Percentiles rank a stretch among this genome's conserved stretches.
Conservation (phyloP, 2,329 filamentous ascomycete species). For the Pseudogymnoascus sp. region DNA sequence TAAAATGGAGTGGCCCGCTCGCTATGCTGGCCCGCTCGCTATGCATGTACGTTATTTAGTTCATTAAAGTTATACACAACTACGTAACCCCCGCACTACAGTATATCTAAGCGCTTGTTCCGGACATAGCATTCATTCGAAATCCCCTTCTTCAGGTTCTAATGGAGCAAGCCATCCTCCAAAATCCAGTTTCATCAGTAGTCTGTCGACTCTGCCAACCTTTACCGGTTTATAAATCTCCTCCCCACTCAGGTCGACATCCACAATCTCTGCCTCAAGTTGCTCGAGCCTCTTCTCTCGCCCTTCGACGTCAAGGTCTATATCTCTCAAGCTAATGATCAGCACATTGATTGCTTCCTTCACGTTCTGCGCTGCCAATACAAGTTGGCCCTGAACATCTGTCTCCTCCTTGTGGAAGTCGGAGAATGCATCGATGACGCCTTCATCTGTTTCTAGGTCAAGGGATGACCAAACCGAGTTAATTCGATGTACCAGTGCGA, state of each 20-base stretch:
- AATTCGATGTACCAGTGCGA: conserved; percentile 67
- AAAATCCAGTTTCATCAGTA: conserved; percentile 83
- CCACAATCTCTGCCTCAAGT: conserved; percentile 24
- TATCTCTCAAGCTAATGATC: conserved; percentile 47
- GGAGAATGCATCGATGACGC: conserved; percentile 67
- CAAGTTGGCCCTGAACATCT: conserved; percentile 58
- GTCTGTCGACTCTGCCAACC: conserved; percentile 70
- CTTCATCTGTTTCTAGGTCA: conserved; percentile 75
- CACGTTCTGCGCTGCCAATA: conserved; percentile 55
- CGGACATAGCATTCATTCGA: neutral
- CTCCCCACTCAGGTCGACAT: conserved; percentile 33
- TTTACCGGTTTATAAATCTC: conserved; percentile 61
- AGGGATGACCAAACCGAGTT: conserved; percentile 69
- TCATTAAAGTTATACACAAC: neutral
- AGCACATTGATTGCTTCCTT: conserved; percentile 59
- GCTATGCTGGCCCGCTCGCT: too few relatives aligned
- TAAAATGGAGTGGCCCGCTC: too few relatives aligned
- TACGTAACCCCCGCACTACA: neutral
- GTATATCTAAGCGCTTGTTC: neutral
- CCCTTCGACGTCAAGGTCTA: conserved; percentile 35
- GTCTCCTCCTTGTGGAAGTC: conserved; percentile 66
- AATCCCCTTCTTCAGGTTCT: neutral
- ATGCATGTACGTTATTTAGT: too few relatives aligned
- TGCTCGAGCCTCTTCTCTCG: conserved; percentile 5
- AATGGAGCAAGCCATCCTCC: conserved; percentile 26